A percentile compares a stretch with the other conserved stretches of the same genome.
These are phyloP conservation scores for Blastosporella zonata DNA, from an alignment of 1,284 basidiomycete species.

Conservation along the genomic window DNA sequence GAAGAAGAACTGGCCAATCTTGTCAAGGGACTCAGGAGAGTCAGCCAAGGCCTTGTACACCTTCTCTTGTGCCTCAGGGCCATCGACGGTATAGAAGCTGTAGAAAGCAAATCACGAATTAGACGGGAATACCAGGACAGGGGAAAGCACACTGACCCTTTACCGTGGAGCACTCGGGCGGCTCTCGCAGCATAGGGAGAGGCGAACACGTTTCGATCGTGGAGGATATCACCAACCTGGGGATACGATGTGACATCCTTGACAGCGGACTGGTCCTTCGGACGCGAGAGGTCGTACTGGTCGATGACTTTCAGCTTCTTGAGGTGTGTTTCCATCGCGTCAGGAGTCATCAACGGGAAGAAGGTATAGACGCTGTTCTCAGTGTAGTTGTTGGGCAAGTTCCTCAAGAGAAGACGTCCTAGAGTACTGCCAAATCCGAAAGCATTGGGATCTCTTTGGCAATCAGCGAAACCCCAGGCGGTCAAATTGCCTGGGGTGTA, in stretches of 20 bases:
- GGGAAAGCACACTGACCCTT: conserved; percentile 43
- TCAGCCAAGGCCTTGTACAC: conserved; percentile 47
- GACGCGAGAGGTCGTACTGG: conserved; percentile 52
- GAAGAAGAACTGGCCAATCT: conserved; percentile 59
- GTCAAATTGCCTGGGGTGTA: conserved; percentile 81
- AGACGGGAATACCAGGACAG: neutral
- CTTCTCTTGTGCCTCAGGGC: conserved; percentile 44
- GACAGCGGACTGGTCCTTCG: conserved; percentile 28
- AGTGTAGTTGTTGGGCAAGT: conserved; percentile 66
- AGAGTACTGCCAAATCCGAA: conserved; percentile 74
- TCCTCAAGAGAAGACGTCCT: conserved; percentile 70
- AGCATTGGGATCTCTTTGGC: conserved; percentile 63
- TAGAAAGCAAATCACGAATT: conserved; percentile 44
- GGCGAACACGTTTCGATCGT: conserved; percentile 42
- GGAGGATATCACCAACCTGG: conserved; percentile 52
- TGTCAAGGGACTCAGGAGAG: conserved; percentile 43
- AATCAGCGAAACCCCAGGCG: conserved; percentile 78
- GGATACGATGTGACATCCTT: conserved; percentile 44
- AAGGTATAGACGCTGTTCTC: conserved; percentile 76
- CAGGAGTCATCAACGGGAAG: conserved; percentile 83
- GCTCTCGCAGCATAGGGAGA: conserved; percentile 49
- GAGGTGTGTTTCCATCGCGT: conserved; percentile 60
- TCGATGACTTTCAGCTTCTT: conserved; percentile 50
- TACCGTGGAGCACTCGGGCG: conserved; percentile 48
- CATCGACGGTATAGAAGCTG: conserved; percentile 58